Conservation (phyloP, 176 grass and related monocot genomes). For the Hyparrhenia diplandra region DNA sequence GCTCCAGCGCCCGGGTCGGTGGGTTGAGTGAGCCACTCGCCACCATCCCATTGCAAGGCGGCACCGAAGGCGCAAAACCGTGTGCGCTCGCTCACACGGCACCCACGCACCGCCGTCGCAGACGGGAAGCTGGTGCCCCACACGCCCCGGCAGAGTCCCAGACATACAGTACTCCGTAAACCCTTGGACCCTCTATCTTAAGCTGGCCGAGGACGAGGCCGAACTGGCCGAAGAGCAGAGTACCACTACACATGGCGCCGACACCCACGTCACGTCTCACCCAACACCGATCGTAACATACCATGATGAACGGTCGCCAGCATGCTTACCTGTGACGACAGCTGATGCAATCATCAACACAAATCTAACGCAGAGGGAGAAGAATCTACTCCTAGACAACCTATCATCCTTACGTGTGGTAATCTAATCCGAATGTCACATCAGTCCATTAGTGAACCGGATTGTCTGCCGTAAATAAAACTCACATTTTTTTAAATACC, state of each 20-base stretch:
- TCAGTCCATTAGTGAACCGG: too few species aligned
- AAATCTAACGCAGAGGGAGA: too few species aligned
- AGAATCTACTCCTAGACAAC: too few species aligned
- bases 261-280: background rate
- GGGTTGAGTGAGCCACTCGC: background rate
- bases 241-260: too few species aligned
- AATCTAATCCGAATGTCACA: too few species aligned
- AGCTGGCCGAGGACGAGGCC: background rate
- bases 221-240: too few species aligned
- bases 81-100: slow-evolving; percentile 15
- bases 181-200: too few species aligned
- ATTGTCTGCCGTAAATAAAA: too few species aligned
- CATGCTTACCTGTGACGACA: background rate
- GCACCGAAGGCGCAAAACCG: background rate
- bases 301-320: background rate
- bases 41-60: too few species aligned
- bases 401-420: too few species aligned
- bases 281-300: background rate
- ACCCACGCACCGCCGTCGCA: background rate
- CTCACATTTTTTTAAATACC: background rate
- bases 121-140: background rate
- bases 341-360: background rate
- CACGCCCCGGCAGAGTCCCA: background rate
- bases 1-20: background rate
- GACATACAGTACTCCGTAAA: background rate